A percentile compares a stretch with the other conserved stretches of the same genome.
Conservation (phyloP, 371 early-diverging fungal species). For the Ecytonucleospora hepatopenaei region DNA sequence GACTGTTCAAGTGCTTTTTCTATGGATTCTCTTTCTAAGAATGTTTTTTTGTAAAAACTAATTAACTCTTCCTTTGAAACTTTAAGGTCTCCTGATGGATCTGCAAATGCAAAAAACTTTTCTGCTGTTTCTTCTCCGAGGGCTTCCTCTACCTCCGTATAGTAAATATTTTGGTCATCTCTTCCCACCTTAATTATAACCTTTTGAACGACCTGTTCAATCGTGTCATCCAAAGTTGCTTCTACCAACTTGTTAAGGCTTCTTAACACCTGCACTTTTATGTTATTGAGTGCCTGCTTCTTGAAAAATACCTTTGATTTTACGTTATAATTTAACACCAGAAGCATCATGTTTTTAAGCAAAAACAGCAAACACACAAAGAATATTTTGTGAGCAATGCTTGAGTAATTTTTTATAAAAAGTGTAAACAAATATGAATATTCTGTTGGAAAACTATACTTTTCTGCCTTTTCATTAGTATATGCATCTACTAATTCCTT, state of each 20-base stretch:
- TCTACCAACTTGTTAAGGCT: constrained; percentile 23
- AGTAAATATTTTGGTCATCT: constrained; percentile 11
- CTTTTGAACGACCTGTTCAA: constrained; percentile 16
- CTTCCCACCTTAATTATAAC: constrained; percentile 13
- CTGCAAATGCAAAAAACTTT: constrained; percentile 18
- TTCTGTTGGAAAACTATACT: no score
- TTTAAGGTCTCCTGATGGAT: constrained; percentile 11
- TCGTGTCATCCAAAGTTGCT: background rate
- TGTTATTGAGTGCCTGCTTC: constrained; percentile 29
- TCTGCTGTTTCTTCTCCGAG: constrained; percentile 23
- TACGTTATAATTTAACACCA: constrained; percentile 27
- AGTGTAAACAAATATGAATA: no score
- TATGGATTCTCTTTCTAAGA: constrained; percentile 30
- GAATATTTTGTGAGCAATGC: background rate
- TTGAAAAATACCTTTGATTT: constrained; percentile 26
- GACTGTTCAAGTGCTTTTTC: constrained; percentile 29
- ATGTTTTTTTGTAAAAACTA: constrained; percentile 20
- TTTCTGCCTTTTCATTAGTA: no score
- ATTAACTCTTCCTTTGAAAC: constrained; percentile 24
- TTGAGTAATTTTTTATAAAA: no score
- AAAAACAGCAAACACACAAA: constrained; percentile 5
- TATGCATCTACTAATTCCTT: no score
- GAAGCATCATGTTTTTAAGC: constrained; percentile 20
- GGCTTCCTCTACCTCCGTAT: constrained; percentile 1
- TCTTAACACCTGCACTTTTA: constrained; percentile 20